phyloP scores from a whole-genome alignment of 768 basidiomycete species.

The Leccinum barrowsii region DNA sequence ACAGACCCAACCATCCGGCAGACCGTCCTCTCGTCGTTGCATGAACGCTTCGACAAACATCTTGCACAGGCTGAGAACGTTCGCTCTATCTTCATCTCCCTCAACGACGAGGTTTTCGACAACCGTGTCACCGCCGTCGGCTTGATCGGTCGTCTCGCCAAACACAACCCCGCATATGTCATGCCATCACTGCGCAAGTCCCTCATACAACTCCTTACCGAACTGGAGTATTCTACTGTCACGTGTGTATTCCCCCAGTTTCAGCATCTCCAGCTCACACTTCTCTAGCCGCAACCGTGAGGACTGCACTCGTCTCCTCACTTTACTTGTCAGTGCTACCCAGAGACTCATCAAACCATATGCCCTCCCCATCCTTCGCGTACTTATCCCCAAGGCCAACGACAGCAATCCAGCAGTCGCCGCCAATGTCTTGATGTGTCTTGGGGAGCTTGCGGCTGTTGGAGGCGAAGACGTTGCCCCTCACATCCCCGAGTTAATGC shows the following conservation, averaged over 20 bases:
- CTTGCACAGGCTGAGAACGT: conserved; percentile 98
- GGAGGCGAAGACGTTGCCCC: conserved; percentile 88
- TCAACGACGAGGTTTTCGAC: conserved; percentile 95
- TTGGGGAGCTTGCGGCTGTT: conserved; percentile 90
- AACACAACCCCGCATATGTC: conserved; percentile 96
- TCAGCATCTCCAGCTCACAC: neutral
- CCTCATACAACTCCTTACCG: conserved; percentile 92
- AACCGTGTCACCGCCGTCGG: conserved; percentile 89
- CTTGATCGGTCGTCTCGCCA: conserved; percentile 89
- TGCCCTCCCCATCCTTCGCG: conserved; percentile 90
- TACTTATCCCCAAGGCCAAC: conserved; percentile 84
- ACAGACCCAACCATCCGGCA: conserved; percentile 75
- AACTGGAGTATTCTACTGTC: conserved; percentile 93
- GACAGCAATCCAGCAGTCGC: conserved; percentile 86
- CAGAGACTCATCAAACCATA: conserved; percentile 95
- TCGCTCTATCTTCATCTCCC: conserved; percentile 92
- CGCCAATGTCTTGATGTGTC: conserved; percentile 88
- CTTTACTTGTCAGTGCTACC: conserved; percentile 85
- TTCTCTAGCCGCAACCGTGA: conserved; percentile 74
- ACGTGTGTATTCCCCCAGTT: conserved; percentile 47
- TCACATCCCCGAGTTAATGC: conserved; percentile 84
- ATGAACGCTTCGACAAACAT: conserved; percentile 94
- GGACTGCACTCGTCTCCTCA: conserved; percentile 88
- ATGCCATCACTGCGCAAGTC: conserved; percentile 97
- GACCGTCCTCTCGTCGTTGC: conserved; percentile 80